A percentile compares a stretch with the other conserved stretches of the same genome.
Conservation (phyloP, 129 eudicot species). For the Dittrichia graveolens region DNA sequence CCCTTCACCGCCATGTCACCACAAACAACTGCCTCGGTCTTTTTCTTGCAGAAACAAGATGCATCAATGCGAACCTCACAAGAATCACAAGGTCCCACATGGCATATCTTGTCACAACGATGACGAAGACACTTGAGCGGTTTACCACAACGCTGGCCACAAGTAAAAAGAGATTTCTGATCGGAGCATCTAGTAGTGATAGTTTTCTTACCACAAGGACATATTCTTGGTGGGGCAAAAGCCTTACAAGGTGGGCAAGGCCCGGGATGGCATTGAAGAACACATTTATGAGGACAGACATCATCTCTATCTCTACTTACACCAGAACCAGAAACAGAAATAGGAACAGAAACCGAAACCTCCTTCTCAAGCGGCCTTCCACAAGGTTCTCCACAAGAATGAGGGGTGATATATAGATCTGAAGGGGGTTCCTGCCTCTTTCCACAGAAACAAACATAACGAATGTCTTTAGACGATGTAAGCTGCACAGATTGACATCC, state of each 20-base stretch:
- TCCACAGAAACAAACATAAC: conserved; percentile 83
- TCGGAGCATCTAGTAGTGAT: conserved; percentile 92
- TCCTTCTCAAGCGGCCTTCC: conserved; percentile 84
- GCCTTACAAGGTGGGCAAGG: conserved; percentile 98
- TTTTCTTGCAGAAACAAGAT: conserved; percentile 85
- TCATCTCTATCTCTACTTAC: conserved; percentile 42
- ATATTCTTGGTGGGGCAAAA: conserved; percentile 82
- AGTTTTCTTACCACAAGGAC: conserved; percentile 88
- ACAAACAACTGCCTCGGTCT: conserved; percentile 66
- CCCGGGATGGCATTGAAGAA: conserved; percentile 94
- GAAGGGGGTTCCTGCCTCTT: conserved; percentile 91
- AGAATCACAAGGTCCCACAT: conserved; percentile 81
- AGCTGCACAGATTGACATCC: conserved; percentile 96
- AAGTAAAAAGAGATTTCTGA: conserved; percentile 73
- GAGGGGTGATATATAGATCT: conserved; percentile 87
- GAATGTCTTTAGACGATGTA: conserved; percentile 71
- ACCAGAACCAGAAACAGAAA: conserved; percentile 37
- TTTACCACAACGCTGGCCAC: conserved; percentile 79
- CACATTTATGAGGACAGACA: conserved; percentile 88
- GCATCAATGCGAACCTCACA: conserved; percentile 69
- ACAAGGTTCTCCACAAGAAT: conserved; percentile 97
- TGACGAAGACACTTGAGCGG: conserved; percentile 80
- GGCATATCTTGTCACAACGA: conserved; percentile 63
- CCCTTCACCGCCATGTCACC: conserved; percentile 89
- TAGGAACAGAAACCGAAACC: conserved; percentile 39